Percentiles rank a stretch among this genome's conserved stretches.
phyloP scores from a whole-genome alignment of 2,329 filamentous ascomycete genomes.

The Volutella citrinella region DNA sequence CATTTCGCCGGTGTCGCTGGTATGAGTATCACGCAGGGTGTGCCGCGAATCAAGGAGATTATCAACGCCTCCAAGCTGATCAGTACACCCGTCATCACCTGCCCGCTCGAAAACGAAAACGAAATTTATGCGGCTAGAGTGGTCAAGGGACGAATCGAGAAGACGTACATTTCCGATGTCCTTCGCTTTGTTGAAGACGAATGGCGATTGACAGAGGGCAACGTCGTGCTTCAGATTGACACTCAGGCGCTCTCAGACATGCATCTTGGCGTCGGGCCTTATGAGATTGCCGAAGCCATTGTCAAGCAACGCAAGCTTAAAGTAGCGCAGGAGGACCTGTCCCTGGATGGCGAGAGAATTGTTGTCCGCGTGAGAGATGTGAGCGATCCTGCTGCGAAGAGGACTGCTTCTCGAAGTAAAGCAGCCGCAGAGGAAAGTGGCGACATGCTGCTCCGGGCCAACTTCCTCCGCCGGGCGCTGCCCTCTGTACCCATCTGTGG shows the following conservation, averaged over 20 bases:
- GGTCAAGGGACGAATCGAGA: slow-evolving; percentile 91
- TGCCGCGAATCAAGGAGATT: slow-evolving; percentile 99
- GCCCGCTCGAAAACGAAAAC: slow-evolving; percentile 73
- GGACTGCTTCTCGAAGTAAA: slow-evolving; percentile 42
- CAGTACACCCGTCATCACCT: slow-evolving; percentile 90
- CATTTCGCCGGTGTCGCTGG: slow-evolving; percentile 99
- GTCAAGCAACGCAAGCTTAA: slow-evolving; percentile 80
- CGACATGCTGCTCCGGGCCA: slow-evolving; percentile 70
- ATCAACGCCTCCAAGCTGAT: slow-evolving; percentile 97
- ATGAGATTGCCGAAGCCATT: slow-evolving; percentile 75
- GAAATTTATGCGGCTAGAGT: slow-evolving; percentile 79
- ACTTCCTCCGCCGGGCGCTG: slow-evolving; percentile 78
- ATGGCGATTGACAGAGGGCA: slow-evolving; percentile 75
- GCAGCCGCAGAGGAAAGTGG: slow-evolving; percentile 39
- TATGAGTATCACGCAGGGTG: slow-evolving; percentile 99
- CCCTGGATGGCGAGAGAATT: slow-evolving; percentile 59
- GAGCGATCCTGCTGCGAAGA: slow-evolving; percentile 46
- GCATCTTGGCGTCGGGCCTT: slow-evolving; percentile 72
- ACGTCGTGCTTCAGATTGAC: slow-evolving; percentile 80
- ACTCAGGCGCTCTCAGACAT: slow-evolving; percentile 73
- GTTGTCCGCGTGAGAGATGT: slow-evolving; percentile 67
- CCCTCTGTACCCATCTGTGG: slow-evolving; percentile 85
- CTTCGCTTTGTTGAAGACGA: slow-evolving; percentile 82
- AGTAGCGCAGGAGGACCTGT: slow-evolving; percentile 63
- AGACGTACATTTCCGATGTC: slow-evolving; percentile 83